A percentile compares a stretch with the other conserved stretches of the same genome.
phyloP scores from a whole-genome alignment of 495 filamentous ascomycete species.

The Xylaria bambusicola region DNA sequence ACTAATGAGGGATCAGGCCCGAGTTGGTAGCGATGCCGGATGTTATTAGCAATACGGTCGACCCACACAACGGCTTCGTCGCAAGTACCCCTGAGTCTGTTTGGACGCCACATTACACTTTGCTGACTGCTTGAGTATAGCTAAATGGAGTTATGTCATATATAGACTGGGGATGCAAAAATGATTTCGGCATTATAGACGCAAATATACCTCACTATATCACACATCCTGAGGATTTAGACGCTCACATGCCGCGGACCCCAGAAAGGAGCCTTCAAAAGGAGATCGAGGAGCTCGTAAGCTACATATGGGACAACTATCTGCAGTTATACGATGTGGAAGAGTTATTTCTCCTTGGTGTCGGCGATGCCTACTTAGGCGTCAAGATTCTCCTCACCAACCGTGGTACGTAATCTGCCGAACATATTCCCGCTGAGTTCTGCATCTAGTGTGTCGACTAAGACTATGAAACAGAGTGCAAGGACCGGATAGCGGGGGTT shows the following conservation, averaged over 20 bases:
- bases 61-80: slow-evolving; percentile 81
- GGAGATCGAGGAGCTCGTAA: slow-evolving; percentile 72
- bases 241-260: slow-evolving; percentile 35
- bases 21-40: slow-evolving; percentile 70
- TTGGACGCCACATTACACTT: neutral
- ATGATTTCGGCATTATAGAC: slow-evolving; percentile 80
- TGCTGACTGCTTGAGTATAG: slow-evolving; percentile 44
- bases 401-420: slow-evolving; percentile 50
- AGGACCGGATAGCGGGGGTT: slow-evolving; percentile 47
- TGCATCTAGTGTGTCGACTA: too few species aligned
- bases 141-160: slow-evolving; percentile 77
- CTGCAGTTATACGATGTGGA: slow-evolving; percentile 73
- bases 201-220: slow-evolving; percentile 82
- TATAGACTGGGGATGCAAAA: slow-evolving; percentile 73
- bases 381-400: slow-evolving; percentile 69
- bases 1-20: slow-evolving; percentile 53
- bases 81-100: slow-evolving; percentile 57
- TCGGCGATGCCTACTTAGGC: slow-evolving; percentile 74
- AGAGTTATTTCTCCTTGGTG: slow-evolving; percentile 79
- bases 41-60: slow-evolving; percentile 66
- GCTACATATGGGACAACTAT: slow-evolving; percentile 97
- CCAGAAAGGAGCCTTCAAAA: slow-evolving; percentile 45
- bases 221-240: slow-evolving; percentile 49
- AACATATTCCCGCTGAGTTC: too few species aligned
- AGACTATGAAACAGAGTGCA: slow-evolving; percentile 39